Evolutionary conservation across 257 asterid genomes (phyloP).

Genomic region (Catharanthus roseus): DNA sequence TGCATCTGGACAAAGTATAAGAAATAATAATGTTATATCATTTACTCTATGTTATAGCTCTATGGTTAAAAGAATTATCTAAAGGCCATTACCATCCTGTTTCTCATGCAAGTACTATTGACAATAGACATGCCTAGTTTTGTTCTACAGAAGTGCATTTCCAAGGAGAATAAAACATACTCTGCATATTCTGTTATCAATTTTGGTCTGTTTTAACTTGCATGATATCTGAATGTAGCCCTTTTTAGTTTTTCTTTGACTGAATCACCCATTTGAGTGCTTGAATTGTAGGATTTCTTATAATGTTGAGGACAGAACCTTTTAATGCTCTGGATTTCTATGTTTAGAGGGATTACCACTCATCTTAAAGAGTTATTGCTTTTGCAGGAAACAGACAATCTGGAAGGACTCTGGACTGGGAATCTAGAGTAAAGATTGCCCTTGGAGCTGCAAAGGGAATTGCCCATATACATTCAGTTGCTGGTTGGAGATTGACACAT

Average conservation of each 20-base stretch:
- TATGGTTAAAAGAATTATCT: neutral
- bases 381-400: slow-evolving; percentile 43
- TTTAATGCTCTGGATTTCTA: neutral
- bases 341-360: neutral
- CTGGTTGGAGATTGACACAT: slow-evolving; percentile 37
- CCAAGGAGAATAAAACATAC: too few relatives aligned
- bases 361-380: slow-evolving; percentile 1
- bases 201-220: too few relatives aligned
- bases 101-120: neutral
- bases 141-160: too few relatives aligned
- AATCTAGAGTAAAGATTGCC: slow-evolving; percentile 47
- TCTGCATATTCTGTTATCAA: too few relatives aligned
- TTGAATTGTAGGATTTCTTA: too few relatives aligned
- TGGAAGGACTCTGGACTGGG: slow-evolving; percentile 57
- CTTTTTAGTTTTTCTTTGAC: too few relatives aligned
- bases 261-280: neutral
- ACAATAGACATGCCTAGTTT: too few relatives aligned
- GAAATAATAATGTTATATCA: neutral
- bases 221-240: too few relatives aligned
- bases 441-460: slow-evolving; percentile 69
- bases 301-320: neutral
- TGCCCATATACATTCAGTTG: slow-evolving; percentile 50
- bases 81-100: neutral
- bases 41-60: neutral
- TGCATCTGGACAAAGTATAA: too few relatives aligned